phyloP scores from a whole-genome alignment of 352 stramenopile species.

The Pythium oligandrum region DNA sequence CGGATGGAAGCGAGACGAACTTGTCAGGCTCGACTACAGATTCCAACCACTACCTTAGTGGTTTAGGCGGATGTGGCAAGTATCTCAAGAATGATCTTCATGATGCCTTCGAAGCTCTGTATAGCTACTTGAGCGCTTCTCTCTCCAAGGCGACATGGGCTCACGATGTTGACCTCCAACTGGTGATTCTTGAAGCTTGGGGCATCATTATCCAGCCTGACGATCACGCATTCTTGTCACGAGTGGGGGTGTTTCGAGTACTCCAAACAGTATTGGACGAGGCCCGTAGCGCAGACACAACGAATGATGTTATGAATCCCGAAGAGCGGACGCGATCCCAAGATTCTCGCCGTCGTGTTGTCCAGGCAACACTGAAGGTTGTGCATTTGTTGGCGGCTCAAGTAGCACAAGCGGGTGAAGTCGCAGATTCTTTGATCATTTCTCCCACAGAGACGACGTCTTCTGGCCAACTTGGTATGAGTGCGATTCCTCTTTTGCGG shows the following conservation, averaged over 20 bases:
- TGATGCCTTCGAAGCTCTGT: constrained; percentile 82
- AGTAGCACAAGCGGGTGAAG: constrained; percentile 74
- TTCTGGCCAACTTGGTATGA: constrained; percentile 40
- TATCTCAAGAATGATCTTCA: constrained; percentile 72
- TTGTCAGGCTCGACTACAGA: constrained; percentile 11
- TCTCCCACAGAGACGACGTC: constrained; percentile 37
- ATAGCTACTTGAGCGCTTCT: constrained; percentile 66
- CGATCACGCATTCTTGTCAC: constrained; percentile 87
- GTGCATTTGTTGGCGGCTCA: constrained; percentile 86
- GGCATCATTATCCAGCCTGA: constrained; percentile 85
- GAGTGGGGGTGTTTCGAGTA: constrained; percentile 85
- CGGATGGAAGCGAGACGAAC: no score
- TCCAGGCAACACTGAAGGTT: constrained; percentile 83
- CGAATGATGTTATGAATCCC: constrained; percentile 8
- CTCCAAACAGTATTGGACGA: constrained; percentile 88
- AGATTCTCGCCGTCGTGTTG: constrained; percentile 69
- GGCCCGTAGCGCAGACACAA: constrained; percentile 30
- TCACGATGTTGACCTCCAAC: constrained; percentile 71
- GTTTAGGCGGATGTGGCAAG: constrained; percentile 75
- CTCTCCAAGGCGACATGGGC: constrained; percentile 84
- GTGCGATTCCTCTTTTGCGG: constrained; percentile 69
- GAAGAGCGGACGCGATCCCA: constrained; percentile 38
- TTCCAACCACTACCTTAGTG: constrained; percentile 67
- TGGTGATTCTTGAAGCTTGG: constrained; percentile 81
- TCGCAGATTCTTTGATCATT: constrained; percentile 49